Evolutionary conservation across 1,284 basidiomycete genomes (phyloP), one percentile per base, ranked within the genome.

Genomic region (Phlebopus sp.): DNA sequence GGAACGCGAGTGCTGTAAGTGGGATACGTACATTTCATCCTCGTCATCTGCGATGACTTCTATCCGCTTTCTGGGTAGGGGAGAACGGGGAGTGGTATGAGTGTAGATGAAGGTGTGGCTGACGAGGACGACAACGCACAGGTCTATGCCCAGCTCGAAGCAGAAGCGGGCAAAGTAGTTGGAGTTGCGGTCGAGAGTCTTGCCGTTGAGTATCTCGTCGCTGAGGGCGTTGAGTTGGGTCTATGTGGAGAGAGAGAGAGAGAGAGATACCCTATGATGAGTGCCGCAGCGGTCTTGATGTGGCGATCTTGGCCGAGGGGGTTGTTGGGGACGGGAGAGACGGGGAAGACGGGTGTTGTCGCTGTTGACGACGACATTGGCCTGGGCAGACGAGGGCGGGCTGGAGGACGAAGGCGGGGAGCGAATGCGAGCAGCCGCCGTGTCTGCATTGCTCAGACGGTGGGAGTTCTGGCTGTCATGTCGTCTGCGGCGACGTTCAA

Each of bases 21-120:
- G 19, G 30, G 1, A 38, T 37, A 68, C 84, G 55, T 60, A 91
- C 90, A 97, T 97, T 63, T 93, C 87, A 9, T 82, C 81, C 62
- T 93, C 88, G 46, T 93, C 86, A 62, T 97, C 95, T 1, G 95
- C 76, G 44, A 98, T 88, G 43, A 97, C 92, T 60, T 97, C 92
- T 60, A 97, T 84, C 32, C 87, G 81, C 67, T 91, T 91, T 52
- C 89, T 92, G 59, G 5, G 27, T 4, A 6, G 9, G 7, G n/a
- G n/a, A n/a, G n/a, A n/a, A n/a, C n/a, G n/a, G 10, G 2, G n/a
- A 58, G 52, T 50, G 52, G 39, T 32, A 42, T 47, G 17, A 42
- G 37, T 27, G 40, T 13, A 27, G 19, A 35, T 30, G 19, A 47
- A 42, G 23, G 44, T 23, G 19, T 9, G 5, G 2, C 31, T 18